Percentiles rank a stretch among this genome's conserved stretches.
phyloP scores from a whole-genome alignment of 768 basidiomycete genomes.

The Sarcodon sp. region DNA sequence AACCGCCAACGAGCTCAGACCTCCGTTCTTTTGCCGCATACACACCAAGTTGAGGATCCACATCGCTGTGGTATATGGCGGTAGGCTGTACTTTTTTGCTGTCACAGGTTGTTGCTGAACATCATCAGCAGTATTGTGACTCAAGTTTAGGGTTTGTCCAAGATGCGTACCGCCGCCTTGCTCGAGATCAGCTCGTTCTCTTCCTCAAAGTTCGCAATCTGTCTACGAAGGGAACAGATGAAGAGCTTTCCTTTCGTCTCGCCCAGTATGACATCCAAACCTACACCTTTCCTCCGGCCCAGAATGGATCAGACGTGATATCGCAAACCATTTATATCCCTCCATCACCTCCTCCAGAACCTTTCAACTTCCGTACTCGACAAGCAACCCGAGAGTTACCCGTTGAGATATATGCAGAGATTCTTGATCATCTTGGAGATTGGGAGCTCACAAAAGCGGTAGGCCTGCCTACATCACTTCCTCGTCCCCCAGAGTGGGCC shows the following conservation, averaged over 20 bases:
- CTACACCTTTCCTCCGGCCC: slow-evolving; percentile 42
- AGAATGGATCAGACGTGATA: slow-evolving; percentile 9
- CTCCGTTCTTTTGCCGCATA: too few species aligned
- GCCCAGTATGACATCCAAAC: slow-evolving; percentile 65
- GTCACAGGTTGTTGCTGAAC: too few species aligned
- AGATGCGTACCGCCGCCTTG: slow-evolving; percentile 57
- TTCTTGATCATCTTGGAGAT: slow-evolving; percentile 67
- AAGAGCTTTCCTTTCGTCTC: slow-evolving; percentile 58
- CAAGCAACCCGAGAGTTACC: slow-evolving; percentile 46
- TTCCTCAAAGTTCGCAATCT: slow-evolving; percentile 66
- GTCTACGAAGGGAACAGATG: slow-evolving; percentile 47
- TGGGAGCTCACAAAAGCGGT: slow-evolving; percentile 80
- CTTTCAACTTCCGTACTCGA: slow-evolving; percentile 14
- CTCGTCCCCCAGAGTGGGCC: slow-evolving; percentile 57
- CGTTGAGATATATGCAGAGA: slow-evolving; percentile 63
- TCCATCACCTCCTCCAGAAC: slow-evolving; percentile 5
- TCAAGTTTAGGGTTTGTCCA: slow-evolving; percentile 30
- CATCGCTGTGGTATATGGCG: too few species aligned
- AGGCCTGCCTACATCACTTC: slow-evolving; percentile 56
- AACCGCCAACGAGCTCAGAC: too few species aligned
- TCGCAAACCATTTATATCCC: slow-evolving; percentile 1
- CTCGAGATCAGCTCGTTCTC: slow-evolving; percentile 54
- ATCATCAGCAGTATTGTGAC: slow-evolving; percentile 7
- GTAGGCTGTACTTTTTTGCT: too few species aligned
- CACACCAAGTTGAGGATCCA: too few species aligned